Evolutionary conservation across 148 eudicot species (phyloP).

Genomic region (Rhododendron simsii): DNA sequence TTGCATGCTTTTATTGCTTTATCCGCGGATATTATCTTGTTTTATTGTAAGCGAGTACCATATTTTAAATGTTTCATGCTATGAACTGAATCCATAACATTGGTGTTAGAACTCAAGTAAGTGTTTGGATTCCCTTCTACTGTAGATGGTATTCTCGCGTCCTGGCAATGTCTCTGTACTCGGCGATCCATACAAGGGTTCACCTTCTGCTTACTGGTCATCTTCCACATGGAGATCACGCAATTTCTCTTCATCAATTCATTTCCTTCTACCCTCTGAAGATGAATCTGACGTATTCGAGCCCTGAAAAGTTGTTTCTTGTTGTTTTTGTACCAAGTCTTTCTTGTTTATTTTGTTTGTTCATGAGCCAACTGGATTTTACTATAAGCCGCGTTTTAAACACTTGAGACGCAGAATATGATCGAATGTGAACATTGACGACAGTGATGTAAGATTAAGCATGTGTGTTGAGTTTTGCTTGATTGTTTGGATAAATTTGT

Average conservation of each 20-base stretch:
- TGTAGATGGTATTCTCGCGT: conserved; percentile 61
- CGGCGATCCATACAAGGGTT: conserved; percentile 27
- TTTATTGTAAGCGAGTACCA: neutral
- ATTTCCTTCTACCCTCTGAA: neutral
- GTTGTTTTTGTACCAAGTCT: neutral
- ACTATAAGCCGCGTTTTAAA: neutral
- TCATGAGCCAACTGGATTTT: neutral
- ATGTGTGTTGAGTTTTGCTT: neutral
- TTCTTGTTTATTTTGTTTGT: neutral
- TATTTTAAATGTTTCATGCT: neutral
- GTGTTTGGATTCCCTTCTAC: neutral
- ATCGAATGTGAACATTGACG: neutral
- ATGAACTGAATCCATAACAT: neutral
- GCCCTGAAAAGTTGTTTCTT: neutral
- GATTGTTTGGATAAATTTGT: neutral
- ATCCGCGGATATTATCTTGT: neutral
- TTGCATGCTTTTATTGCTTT: neutral
- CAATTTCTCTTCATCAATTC: neutral
- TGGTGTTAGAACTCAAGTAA: neutral
- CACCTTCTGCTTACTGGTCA: conserved; percentile 23
- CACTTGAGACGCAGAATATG: neutral
- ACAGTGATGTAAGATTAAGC: neutral
- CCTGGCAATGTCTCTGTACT: conserved; percentile 52
- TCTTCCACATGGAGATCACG: neutral
- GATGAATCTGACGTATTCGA: neutral